Evolutionary conservation across 768 basidiomycete genomes (phyloP), one percentile per base, ranked within the genome.

Genomic region (Lactarius sanguifluus): DNA sequence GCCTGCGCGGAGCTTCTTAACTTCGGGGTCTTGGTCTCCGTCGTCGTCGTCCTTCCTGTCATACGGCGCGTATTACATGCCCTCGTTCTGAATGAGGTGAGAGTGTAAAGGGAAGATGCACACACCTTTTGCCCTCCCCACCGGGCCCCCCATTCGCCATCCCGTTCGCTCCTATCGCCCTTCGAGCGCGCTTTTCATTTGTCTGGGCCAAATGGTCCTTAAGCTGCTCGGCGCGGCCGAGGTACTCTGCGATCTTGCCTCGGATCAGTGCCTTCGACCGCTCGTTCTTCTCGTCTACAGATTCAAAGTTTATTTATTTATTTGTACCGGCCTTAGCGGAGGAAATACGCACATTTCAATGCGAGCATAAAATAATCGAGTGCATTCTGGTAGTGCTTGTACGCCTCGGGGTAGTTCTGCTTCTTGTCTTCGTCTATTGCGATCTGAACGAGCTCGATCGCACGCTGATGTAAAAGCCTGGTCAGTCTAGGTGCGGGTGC

Each of bases 301-400:
- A 61, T 36, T 58, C 34, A 16, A 62, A 23, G 18, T 18, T 28
- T 28, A 25, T 64, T 36, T 36, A 32, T 47, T 54, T 52, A 32
- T 43, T 20, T 9, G 7, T 41, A 43, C 36, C 3, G 43, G 30
- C n/a, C 38, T 28, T 41, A 15, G 54, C 43, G 47, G 47, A 58
- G 25, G 20, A 25, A 15, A 45, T 38, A 78, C 86, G 65, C 70
- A 95, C 94, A 96, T 78, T 95, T 96, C 75, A 94, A 81, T 10
- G 96, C 95, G 70, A 98, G 91, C 91, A 98, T 94, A 77, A 99
- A 99, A 76, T 96, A 99, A 75, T 99, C 97, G 66, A 98, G 84
- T 1, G 93, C 84, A 82, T 98, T 96, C 81, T 91, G 89, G 79
- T 97, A 97, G 70, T 88, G 85, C 80, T 92, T 96, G 85, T 93